Conservation (phyloP, 2,329 filamentous ascomycete species). For the Domatiomyces globalis region DNA sequence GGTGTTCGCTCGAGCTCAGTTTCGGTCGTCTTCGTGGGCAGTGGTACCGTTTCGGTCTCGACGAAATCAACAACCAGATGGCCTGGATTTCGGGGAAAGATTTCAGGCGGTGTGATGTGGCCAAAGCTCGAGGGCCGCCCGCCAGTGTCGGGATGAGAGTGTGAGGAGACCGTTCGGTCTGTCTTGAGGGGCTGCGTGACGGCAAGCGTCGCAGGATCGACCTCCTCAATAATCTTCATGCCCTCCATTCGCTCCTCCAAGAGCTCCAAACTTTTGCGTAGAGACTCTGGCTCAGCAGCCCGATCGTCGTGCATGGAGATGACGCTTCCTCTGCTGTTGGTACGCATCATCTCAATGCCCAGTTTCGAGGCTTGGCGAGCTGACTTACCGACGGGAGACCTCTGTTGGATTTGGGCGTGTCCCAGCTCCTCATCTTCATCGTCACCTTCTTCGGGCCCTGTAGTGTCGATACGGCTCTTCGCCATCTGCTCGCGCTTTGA, state of each 20-base stretch:
- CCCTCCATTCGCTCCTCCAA: slow-evolving; percentile 22
- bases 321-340: slow-evolving; percentile 81
- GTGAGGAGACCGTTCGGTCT: slow-evolving; percentile 17
- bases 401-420: slow-evolving; percentile 34
- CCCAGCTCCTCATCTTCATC: slow-evolving; percentile 90
- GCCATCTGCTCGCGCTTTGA: slow-evolving; percentile 64
- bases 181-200: slow-evolving; percentile 16
- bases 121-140: slow-evolving; percentile 11
- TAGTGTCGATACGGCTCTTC: slow-evolving; percentile 41
- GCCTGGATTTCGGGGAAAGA: slow-evolving; percentile 35
- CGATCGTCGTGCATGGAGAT: slow-evolving; percentile 33
- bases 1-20: neutral
- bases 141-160: slow-evolving; percentile 20
- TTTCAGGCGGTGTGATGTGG: slow-evolving; percentile 38
- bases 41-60: slow-evolving; percentile 19
- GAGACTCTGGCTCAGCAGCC: slow-evolving; percentile 20
- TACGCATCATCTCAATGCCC: slow-evolving; percentile 94
- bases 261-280: slow-evolving; percentile 19
- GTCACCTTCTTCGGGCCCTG: slow-evolving; percentile 70
- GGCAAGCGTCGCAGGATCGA: slow-evolving; percentile 6
- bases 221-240: slow-evolving; percentile 18
- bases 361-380: slow-evolving; percentile 69
- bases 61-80: slow-evolving; percentile 27
- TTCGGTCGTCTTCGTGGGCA: slow-evolving; percentile 9
- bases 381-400: slow-evolving; percentile 38